Conservation (phyloP, 805 yeast genomes). For the Wickerhamomyces canadensis region DNA sequence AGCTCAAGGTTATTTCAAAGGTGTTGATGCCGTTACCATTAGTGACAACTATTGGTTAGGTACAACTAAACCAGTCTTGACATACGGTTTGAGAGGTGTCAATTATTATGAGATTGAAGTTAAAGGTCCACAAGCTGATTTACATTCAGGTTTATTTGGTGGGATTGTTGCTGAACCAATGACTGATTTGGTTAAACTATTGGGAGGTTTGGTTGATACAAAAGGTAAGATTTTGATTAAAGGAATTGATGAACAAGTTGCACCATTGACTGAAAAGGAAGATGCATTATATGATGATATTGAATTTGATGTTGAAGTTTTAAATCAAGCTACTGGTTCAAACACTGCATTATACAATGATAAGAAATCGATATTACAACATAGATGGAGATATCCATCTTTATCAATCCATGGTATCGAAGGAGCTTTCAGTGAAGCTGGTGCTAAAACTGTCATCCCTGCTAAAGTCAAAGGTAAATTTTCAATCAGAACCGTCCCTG, state of each 20-base stretch:
- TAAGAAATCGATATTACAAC: constrained; percentile 87
- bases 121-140: constrained; percentile 92
- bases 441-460: constrained; percentile 98
- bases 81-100: constrained; percentile 96
- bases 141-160: constrained; percentile 97
- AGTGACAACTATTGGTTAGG: constrained; percentile 99
- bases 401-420: constrained; percentile 94
- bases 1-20: constrained; percentile 74
- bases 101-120: constrained; percentile 82
- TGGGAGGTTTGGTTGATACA: constrained; percentile 72
- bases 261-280: constrained; percentile 83
- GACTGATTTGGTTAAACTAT: constrained; percentile 80
- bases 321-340: constrained; percentile 86
- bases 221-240: constrained; percentile 82
- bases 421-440: constrained; percentile 92
- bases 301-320: constrained; percentile 78
- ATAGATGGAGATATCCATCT: constrained; percentile 98
- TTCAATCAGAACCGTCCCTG: constrained; percentile 95
- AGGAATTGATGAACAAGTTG: constrained; percentile 91
- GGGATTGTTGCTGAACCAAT: constrained; percentile 97
- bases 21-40: constrained; percentile 91
- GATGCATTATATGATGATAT: constrained; percentile 74
- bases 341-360: constrained; percentile 70
- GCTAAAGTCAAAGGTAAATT: constrained; percentile 92
- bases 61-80: constrained; percentile 91